Evolutionary conservation across 768 basidiomycete species (phyloP).

Genomic region (Coprinopsis cinerea): DNA sequence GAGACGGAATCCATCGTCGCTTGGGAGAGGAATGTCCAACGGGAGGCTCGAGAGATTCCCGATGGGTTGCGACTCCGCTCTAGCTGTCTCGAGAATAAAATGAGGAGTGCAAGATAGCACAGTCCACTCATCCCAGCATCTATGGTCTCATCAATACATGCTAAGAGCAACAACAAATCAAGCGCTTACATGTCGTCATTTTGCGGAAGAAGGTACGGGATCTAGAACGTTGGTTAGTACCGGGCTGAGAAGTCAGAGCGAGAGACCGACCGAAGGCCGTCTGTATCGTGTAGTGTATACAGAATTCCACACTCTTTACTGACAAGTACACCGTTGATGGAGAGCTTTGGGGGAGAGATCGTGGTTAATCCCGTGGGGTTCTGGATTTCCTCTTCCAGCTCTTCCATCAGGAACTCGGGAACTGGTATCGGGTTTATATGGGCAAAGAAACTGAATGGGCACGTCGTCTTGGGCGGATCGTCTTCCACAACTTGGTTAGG

Average conservation of each 20-base stretch:
- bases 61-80: constrained; percentile 73
- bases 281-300: constrained; percentile 56
- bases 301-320: constrained; percentile 80
- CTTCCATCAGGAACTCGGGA: constrained; percentile 51
- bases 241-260: neutral
- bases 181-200: constrained; percentile 60
- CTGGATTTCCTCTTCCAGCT: constrained; percentile 69
- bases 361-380: constrained; percentile 70
- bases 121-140: constrained; percentile 69
- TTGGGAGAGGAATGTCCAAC: constrained; percentile 80
- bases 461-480: constrained; percentile 43
- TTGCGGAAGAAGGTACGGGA: constrained; percentile 67
- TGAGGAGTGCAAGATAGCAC: constrained; percentile 61
- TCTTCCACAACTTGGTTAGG: constrained; percentile 27
- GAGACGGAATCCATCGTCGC: constrained; percentile 76
- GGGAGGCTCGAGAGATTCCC: constrained; percentile 70
- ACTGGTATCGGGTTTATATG: constrained; percentile 55
- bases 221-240: constrained; percentile 21
- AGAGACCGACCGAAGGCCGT: constrained; percentile 55
- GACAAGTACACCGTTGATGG: constrained; percentile 58
- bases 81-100: constrained; percentile 69
- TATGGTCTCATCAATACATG: constrained; percentile 24
- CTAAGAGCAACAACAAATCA: too few relatives aligned
- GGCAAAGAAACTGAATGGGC: constrained; percentile 61
- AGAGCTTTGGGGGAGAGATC: constrained; percentile 46